These are phyloP conservation scores for Petunia hybrid DNA, from an alignment of 305 asterid species.

Conservation along the genomic window DNA sequence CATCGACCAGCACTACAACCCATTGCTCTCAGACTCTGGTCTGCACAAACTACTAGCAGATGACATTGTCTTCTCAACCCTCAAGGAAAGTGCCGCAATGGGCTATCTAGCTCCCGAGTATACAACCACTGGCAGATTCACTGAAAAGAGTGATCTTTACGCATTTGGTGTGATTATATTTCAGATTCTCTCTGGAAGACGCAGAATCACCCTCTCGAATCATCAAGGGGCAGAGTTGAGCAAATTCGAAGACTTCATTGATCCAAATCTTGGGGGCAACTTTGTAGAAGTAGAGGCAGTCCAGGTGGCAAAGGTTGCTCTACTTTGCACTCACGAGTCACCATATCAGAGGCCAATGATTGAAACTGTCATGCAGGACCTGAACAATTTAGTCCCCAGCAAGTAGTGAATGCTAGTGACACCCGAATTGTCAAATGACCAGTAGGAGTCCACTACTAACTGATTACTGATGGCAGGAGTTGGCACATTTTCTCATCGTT, in stretches of 20 bases:
- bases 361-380: constrained; percentile 66
- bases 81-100: constrained; percentile 96
- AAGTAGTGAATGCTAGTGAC: constrained; percentile 34
- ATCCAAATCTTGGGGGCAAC: constrained; percentile 66
- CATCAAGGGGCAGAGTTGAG: constrained; percentile 84
- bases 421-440: constrained; percentile 13
- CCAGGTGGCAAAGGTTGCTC: constrained; percentile 80
- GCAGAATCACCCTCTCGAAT: constrained; percentile 67
- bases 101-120: constrained; percentile 97
- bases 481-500: constrained; percentile 11
- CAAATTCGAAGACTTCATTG: constrained; percentile 74
- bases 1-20: constrained; percentile 77
- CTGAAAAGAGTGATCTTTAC: constrained; percentile 87
- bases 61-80: constrained; percentile 82
- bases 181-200: constrained; percentile 87
- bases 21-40: constrained; percentile 87
- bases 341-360: constrained; percentile 76
- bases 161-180: constrained; percentile 95
- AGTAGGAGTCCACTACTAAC: constrained; percentile 18
- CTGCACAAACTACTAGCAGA: constrained; percentile 83
- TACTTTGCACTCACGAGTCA: constrained; percentile 79
- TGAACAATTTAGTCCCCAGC: constrained; percentile 45
- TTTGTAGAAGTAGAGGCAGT: constrained; percentile 80
- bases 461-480: constrained; percentile 15
- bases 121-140: constrained; percentile 88